These are phyloP conservation scores for Daldinia decipiens DNA, from an alignment of 495 filamentous ascomycete genomes.

Conservation along the genomic window DNA sequence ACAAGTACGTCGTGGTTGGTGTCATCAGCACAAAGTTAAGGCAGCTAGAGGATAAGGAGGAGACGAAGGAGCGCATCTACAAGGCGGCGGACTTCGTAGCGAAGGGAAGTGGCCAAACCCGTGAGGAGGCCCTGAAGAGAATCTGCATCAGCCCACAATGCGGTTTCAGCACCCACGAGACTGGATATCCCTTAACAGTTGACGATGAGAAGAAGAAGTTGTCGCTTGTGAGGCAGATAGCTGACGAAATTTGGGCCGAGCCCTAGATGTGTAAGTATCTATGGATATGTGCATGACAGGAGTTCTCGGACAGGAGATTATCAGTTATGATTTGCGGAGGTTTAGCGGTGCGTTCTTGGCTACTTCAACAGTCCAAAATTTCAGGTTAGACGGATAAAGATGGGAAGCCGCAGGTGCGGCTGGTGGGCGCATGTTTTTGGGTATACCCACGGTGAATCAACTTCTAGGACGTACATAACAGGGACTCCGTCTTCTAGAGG, in stretches of 20 bases:
- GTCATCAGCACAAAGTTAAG: constrained; percentile 79
- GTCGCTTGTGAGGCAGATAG: constrained; percentile 72
- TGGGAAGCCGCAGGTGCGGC: neutral
- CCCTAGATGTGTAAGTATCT: constrained; percentile 51
- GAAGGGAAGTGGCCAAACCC: constrained; percentile 69
- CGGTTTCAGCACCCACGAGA: constrained; percentile 79
- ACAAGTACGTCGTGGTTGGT: constrained; percentile 81
- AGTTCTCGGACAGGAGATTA: constrained; percentile 10
- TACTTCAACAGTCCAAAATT: constrained; percentile 45
- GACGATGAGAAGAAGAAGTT: constrained; percentile 78
- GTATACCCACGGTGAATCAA: constrained; percentile 41
- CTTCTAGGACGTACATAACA: constrained; percentile 30
- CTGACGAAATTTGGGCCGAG: constrained; percentile 76
- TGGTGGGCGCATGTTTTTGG: constrained; percentile 4
- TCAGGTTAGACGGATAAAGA: constrained; percentile 19
- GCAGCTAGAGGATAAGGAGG: constrained; percentile 76
- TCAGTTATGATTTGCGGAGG: constrained; percentile 6
- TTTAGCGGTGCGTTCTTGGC: constrained; percentile 29
- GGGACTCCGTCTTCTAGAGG: neutral
- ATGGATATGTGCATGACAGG: constrained; percentile 1
- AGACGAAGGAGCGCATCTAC: constrained; percentile 73
- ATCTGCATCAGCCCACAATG: constrained; percentile 81
- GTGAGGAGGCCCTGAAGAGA: constrained; percentile 73
- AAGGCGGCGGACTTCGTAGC: constrained; percentile 78
- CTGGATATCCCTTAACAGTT: constrained; percentile 70